Evolutionary conservation across 2,329 filamentous ascomycete species (phyloP).

Genomic region (Plenodomus lindquistii): DNA sequence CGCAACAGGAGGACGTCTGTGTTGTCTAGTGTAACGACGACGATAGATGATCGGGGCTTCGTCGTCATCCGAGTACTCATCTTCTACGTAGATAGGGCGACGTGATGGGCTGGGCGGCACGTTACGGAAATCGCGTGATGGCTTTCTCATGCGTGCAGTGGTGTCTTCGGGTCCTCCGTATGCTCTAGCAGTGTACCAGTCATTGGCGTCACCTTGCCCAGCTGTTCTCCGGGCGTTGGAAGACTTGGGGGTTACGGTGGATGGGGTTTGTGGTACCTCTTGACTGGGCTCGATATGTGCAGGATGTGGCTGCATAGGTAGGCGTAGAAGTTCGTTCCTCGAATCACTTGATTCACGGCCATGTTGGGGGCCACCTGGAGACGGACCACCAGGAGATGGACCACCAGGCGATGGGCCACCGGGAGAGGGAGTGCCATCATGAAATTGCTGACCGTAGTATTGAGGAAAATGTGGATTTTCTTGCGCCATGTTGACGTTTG

Average conservation of each 20-base stretch:
- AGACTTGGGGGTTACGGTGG: conserved; percentile 10
- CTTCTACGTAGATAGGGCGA: conserved; percentile 29
- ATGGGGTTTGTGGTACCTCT: conserved; percentile 16
- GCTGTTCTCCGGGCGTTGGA: conserved; percentile 10
- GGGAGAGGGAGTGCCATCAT: conserved; percentile 34
- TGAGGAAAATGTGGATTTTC: conserved; percentile 22
- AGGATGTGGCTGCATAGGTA: conserved; percentile 31
- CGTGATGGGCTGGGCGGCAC: conserved; percentile 8
- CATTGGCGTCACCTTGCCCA: conserved; percentile 16
- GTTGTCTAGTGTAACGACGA: conserved; percentile 24
- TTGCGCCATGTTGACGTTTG: conserved; percentile 24
- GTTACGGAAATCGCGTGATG: conserved; percentile 13
- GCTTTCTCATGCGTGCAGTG: conserved; percentile 9
- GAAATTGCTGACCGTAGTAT: conserved; percentile 35
- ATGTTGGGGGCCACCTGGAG: conserved; percentile 9
- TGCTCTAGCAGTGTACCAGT: conserved; percentile 9
- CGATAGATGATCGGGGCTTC: conserved; percentile 27
- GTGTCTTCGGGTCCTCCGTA: conserved; percentile 1
- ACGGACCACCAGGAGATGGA: conserved; percentile 17
- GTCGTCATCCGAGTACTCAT: conserved; percentile 34
- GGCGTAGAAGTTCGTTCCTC: conserved; percentile 33
- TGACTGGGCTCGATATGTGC: conserved; percentile 25
- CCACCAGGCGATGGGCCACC: conserved; percentile 29
- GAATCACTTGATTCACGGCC: conserved; percentile 23
- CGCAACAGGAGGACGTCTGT: conserved; percentile 30